Evolutionary conservation across 139 green algal species (phyloP), one percentile per base, ranked within the genome.

Genomic region (Zygnema circumcarinatum): DNA sequence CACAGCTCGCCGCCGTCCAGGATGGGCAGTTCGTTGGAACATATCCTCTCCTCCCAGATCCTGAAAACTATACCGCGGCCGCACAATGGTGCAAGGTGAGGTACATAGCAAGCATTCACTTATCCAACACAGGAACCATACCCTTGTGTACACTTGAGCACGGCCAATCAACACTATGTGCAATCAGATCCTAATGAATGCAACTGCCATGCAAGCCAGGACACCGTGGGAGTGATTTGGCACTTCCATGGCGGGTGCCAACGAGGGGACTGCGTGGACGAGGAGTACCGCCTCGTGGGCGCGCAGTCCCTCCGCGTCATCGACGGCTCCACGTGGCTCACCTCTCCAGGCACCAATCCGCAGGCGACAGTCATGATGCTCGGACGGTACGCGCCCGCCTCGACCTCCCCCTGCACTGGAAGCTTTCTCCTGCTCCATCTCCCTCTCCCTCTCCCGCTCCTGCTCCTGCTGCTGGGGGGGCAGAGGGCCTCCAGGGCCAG

Each of bases 211-310:
- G 54, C 54, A 33, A 72, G 25, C 25, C 25, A 86, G 80, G 80
- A 88, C 36, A 88, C 67, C 0, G 82, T 88, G 0, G 62, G 39
- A 0, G 68, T 83, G 1, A 88, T 83, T 36, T 88, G 82, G 82
- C 82, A 88, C 33, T 84, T 88, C 36, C 82, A 88, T 36, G 82
- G 82, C 7, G 68, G 68, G 22, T 88, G 82, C 73, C 82, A 83
- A 31, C n/a, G 47, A 31, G 82, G 82, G 2, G 82, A 85, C 31
- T 83, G 67, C 52, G 82, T 88, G 68, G 82, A 88, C 38, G 38
- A 32, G 2, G 67, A 33, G 39, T 83, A 88, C 32, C 35, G 38
- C 0, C 41, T 88, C 31, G 29, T 69, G 29, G 82, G 82, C 0
- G 82, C 69, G 22, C 29, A 83, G 3, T 56, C 67, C 7, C 38